phyloP scores from a whole-genome alignment of 441 rosid genomes.

The Rhodomyrtus psidioides region DNA sequence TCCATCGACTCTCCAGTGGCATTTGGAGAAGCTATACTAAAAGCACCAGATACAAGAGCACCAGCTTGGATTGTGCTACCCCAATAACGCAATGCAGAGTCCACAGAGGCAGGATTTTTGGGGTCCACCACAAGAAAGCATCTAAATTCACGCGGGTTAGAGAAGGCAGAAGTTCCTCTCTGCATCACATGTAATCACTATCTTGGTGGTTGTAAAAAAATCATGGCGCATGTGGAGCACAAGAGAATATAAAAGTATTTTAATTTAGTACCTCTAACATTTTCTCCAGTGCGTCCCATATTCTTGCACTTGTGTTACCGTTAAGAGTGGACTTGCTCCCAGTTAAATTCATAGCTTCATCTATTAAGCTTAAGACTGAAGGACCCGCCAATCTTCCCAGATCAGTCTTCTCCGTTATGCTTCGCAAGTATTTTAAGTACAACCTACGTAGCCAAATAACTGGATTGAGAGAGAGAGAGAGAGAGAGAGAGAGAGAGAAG shows the following conservation, averaged over 20 bases:
- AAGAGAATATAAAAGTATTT: neutral
- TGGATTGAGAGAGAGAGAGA: neutral
- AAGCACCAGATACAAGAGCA: constrained; percentile 61
- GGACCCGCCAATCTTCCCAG: constrained; percentile 85
- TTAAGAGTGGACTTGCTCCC: constrained; percentile 35
- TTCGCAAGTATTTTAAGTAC: constrained; percentile 71
- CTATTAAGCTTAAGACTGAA: constrained; percentile 58
- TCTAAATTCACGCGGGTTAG: constrained; percentile 43
- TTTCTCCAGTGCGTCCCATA: constrained; percentile 68
- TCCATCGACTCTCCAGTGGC: constrained; percentile 16
- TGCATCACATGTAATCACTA: constrained; percentile 23
- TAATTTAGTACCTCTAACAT: constrained; percentile 49
- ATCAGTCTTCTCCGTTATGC: constrained; percentile 85
- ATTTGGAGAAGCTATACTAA: constrained; percentile 28
- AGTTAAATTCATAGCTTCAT: constrained; percentile 55
- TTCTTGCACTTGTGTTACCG: constrained; percentile 46
- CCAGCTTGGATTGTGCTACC: constrained; percentile 87
- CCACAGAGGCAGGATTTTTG: constrained; percentile 41
- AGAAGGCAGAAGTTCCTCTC: constrained; percentile 59
- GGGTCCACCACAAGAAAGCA: constrained; percentile 79
- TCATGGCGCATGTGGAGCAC: neutral
- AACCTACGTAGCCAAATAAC: constrained; percentile 29
- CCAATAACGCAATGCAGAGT: constrained; percentile 72
- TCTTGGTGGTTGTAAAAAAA: neutral
- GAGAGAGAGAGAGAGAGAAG: neutral